A percentile compares a stretch with the other conserved stretches of the same genome.
Conservation (phyloP, 305 asterid species). For the Fraxinus angustifolia region DNA sequence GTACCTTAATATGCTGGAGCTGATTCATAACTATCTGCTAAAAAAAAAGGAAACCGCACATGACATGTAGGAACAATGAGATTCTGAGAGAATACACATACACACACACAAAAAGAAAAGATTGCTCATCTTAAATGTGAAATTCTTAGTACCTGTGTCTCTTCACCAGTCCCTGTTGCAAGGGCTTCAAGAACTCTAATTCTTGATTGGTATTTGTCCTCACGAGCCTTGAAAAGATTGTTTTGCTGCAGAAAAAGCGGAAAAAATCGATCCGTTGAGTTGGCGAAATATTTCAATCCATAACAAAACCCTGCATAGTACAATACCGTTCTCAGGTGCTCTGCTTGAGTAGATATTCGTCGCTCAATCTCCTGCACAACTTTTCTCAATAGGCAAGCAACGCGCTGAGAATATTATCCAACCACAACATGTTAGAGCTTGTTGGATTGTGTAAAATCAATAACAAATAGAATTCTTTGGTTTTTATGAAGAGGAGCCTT, state of each 20-base stretch:
- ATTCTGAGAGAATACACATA: neutral
- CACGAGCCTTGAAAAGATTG: slow-evolving; percentile 82
- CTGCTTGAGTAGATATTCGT: slow-evolving; percentile 88
- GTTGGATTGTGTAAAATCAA: neutral
- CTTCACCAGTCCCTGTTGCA: slow-evolving; percentile 75
- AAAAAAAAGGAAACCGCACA: neutral
- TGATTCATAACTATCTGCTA: slow-evolving; percentile 68
- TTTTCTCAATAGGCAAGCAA: slow-evolving; percentile 80
- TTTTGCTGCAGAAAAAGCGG: slow-evolving; percentile 59
- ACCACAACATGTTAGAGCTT: slow-evolving; percentile 15
- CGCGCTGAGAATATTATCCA: slow-evolving; percentile 51
- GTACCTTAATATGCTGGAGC: slow-evolving; percentile 64
- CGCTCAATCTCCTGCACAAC: slow-evolving; percentile 95
- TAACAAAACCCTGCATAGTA: neutral
- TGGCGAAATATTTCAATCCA: neutral
- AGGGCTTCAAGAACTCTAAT: slow-evolving; percentile 92
- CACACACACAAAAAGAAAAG: neutral
- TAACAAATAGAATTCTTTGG: neutral
- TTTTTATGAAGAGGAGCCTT: slow-evolving; percentile 6
- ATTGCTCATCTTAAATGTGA: neutral
- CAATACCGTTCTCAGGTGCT: slow-evolving; percentile 73
- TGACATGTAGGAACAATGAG: slow-evolving; percentile 6
- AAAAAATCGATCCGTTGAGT: slow-evolving; percentile 8
- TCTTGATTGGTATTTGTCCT: slow-evolving; percentile 93
- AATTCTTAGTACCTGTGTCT: slow-evolving; percentile 51